A percentile compares a stretch with the other conserved stretches of the same genome.
phyloP scores from a whole-genome alignment of 345 rosid genomes.

The Hibiscus syriacus region DNA sequence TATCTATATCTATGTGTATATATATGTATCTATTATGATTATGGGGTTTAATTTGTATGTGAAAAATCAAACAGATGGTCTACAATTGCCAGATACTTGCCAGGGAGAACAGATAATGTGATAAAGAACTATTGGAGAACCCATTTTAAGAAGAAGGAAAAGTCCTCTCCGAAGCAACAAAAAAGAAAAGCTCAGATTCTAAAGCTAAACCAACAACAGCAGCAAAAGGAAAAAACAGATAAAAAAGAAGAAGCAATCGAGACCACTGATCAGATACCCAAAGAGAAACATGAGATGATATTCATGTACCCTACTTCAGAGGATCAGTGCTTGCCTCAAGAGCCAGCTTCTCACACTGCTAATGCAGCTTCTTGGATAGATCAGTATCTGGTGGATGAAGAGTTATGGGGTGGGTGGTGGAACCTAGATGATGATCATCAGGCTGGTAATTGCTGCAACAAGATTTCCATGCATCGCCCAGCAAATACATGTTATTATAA shows the following conservation, averaged over 20 bases:
- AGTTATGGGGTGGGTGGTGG: conserved; percentile 47
- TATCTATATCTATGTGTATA: too few species aligned
- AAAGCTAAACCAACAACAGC: conserved; percentile 21
- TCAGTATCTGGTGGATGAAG: conserved; percentile 33
- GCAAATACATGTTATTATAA: too few species aligned
- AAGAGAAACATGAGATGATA: conserved; percentile 17
- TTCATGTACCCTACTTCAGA: conserved; percentile 17
- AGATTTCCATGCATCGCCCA: too few species aligned
- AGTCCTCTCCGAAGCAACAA: conserved; percentile 23
- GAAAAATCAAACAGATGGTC: conserved; percentile 58
- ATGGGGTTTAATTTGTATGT: not conserved
- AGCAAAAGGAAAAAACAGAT: not conserved
- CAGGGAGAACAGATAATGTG: conserved; percentile 89
- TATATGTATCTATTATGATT: too few species aligned
- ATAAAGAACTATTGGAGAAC: conserved; percentile 95
- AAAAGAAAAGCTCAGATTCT: conserved; percentile 24
- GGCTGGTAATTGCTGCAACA: too few species aligned
- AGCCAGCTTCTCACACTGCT: not conserved
- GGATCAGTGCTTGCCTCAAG: conserved; percentile 25
- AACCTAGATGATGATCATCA: too few species aligned
- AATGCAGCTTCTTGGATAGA: not conserved
- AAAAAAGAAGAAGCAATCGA: not conserved
- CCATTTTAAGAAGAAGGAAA: conserved; percentile 60
- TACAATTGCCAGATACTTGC: conserved; percentile 79
- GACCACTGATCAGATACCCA: not conserved